Evolutionary conservation across 257 asterid genomes (phyloP).

Genomic region (Plantago major): DNA sequence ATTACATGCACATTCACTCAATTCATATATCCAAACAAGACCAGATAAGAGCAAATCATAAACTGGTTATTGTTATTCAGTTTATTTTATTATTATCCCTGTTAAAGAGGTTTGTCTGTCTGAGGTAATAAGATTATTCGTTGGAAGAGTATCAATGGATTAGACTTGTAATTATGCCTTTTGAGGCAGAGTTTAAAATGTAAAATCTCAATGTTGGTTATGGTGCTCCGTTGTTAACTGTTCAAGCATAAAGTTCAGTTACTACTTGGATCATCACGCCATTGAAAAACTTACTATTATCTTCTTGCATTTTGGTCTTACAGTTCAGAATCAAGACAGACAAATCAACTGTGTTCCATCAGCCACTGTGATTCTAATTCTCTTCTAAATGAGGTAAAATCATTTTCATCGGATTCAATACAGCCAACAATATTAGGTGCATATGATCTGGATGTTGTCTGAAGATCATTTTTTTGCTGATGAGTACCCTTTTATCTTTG

Average conservation of each 20-base stretch:
- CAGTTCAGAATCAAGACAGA: slow-evolving; percentile 90
- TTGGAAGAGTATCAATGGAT: no score
- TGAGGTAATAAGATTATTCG: not conserved
- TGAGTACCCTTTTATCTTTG: not conserved
- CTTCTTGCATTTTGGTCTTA: slow-evolving; percentile 27
- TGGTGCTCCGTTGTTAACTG: not conserved
- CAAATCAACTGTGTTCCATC: slow-evolving; percentile 92
- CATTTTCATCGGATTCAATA: not conserved
- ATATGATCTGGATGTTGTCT: not conserved
- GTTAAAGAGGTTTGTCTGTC: not conserved
- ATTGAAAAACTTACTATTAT: slow-evolving; percentile 4
- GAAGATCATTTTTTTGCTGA: not conserved
- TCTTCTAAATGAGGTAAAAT: slow-evolving; percentile 83
- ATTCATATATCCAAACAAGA: not conserved
- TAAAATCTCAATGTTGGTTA: not conserved
- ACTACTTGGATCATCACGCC: no score
- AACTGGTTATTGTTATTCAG: not conserved
- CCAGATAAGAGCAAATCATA: not conserved
- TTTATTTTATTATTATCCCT: not conserved
- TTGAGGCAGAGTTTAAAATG: slow-evolving; percentile 2
- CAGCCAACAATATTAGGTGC: not conserved
- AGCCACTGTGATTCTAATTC: slow-evolving; percentile 91
- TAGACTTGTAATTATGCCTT: not conserved
- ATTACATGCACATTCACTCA: not conserved
- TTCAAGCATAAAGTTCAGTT: not conserved